These are phyloP conservation scores for Malbranchea zuffiana DNA, from an alignment of 2,329 filamentous ascomycete species.

Conservation along the genomic window DNA sequence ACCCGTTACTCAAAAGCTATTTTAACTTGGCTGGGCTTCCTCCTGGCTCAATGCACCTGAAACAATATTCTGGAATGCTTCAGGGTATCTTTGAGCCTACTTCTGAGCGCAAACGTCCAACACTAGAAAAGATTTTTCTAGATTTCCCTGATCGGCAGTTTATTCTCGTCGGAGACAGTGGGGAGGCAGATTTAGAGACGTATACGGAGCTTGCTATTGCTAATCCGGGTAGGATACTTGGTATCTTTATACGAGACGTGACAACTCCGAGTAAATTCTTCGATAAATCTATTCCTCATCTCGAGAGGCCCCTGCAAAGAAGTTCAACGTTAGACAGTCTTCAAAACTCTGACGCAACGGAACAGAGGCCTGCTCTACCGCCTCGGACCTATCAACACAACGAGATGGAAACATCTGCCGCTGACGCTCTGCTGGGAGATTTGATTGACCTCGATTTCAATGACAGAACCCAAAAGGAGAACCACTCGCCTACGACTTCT, in stretches of 20 bases:
- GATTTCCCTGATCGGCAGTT: conserved; percentile 89
- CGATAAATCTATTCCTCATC: conserved; percentile 46
- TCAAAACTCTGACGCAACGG: conserved; percentile 20
- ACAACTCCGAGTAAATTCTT: conserved; percentile 76
- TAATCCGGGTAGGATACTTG: conserved; percentile 71
- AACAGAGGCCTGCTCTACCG: conserved; percentile 30
- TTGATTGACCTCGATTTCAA: conserved; percentile 30
- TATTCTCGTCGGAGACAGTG: conserved; percentile 85
- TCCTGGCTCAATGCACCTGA: conserved; percentile 81
- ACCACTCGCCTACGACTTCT: conserved; percentile 2
- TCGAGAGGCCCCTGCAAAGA: conserved; percentile 19
- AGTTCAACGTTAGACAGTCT: conserved; percentile 21
- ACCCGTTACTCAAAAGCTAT: conserved; percentile 74
- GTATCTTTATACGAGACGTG: conserved; percentile 89
- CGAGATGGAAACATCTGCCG: conserved; percentile 17
- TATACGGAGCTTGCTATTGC: conserved; percentile 86
- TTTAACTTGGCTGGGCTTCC: conserved; percentile 73
- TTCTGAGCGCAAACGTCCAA: conserved; percentile 83
- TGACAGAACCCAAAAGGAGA: conserved; percentile 15
- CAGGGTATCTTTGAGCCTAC: conserved; percentile 98
- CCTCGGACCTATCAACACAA: conserved; percentile 25
- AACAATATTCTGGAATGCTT: conserved; percentile 93
- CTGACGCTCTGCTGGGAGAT: conserved; percentile 20
- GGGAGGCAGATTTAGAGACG: conserved; percentile 91
- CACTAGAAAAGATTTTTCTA: conserved; percentile 68